A percentile compares a stretch with the other conserved stretches of the same genome.
phyloP scores from a whole-genome alignment of 164 flowering plant genomes.

The Houttuynia cordata region DNA sequence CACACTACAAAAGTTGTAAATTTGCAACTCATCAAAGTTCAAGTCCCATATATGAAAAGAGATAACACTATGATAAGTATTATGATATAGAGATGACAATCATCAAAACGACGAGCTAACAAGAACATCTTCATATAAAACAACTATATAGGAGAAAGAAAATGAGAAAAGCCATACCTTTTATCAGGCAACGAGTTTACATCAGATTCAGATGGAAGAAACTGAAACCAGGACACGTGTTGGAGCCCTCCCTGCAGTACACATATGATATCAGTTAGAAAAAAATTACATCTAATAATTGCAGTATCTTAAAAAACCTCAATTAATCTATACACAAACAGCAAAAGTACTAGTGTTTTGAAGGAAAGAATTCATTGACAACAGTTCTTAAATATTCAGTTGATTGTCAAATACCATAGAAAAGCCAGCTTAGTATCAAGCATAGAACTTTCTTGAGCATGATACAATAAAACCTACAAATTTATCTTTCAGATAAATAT shows the following conservation, averaged over 20 bases:
- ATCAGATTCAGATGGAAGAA: slow-evolving; percentile 77
- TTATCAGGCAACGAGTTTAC: slow-evolving; percentile 41
- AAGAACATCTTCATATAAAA: neutral
- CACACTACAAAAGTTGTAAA: slow-evolving; percentile 23
- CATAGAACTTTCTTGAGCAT: no score
- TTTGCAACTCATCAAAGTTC: neutral
- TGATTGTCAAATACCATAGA: no score
- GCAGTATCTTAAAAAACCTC: neutral
- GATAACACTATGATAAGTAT: neutral
- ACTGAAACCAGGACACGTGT: slow-evolving; percentile 95
- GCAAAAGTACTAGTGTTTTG: no score
- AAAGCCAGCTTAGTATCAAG: no score
- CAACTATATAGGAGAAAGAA: neutral
- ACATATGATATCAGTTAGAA: no score
- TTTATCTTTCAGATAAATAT: no score
- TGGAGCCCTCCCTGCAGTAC: slow-evolving; percentile 74
- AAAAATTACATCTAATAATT: neutral
- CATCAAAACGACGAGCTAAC: neutral
- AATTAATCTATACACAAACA: neutral
- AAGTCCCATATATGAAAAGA: no score
- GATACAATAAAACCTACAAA: no score
- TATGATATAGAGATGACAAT: neutral
- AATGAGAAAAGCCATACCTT: slow-evolving; percentile 31
- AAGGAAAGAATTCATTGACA: no score
- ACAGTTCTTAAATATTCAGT: no score